phyloP scores from a whole-genome alignment of 306 rosid species.

The Lathyrus sativus region DNA sequence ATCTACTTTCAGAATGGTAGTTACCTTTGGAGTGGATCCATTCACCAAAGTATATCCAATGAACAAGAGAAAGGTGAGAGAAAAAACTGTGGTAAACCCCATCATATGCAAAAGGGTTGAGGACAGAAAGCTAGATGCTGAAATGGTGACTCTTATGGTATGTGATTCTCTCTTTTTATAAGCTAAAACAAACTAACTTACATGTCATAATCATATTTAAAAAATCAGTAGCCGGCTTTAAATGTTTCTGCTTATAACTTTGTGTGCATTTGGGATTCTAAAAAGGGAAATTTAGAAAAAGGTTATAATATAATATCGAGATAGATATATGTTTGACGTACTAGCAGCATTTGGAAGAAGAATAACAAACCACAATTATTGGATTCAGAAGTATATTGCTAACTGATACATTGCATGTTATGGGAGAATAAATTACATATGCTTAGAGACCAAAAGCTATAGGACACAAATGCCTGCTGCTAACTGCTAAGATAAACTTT shows the following conservation, averaged over 20 bases:
- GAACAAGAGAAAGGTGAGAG: conserved; percentile 44
- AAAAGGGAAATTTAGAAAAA: conserved; percentile 18
- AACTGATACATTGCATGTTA: background rate
- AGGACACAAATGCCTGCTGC: background rate
- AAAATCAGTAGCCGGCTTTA: conserved; percentile 45
- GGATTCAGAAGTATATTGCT: background rate
- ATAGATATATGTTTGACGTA: background rate
- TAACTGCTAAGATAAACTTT: background rate
- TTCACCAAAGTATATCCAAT: conserved; percentile 39
- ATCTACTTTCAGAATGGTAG: background rate
- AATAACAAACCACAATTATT: conserved; percentile 32
- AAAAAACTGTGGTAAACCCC: conserved; percentile 37
- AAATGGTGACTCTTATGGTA: conserved; percentile 32
- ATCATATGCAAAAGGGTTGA: conserved; percentile 32
- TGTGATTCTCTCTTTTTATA: conserved; percentile 41
- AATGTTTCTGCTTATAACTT: conserved; percentile 40
- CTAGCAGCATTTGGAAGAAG: conserved; percentile 34
- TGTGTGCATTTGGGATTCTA: conserved; percentile 35
- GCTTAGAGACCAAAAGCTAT: conserved; percentile 7
- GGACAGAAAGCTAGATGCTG: conserved; percentile 20
- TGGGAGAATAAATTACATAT: conserved; percentile 15
- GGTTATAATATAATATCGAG: background rate
- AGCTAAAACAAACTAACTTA: conserved; percentile 25
- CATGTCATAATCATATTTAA: background rate
- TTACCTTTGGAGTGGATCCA: conserved; percentile 59